Evolutionary conservation across 345 rosid genomes (phyloP), one percentile per base, ranked within the genome.

Genomic region (Hypericum androsaemum): DNA sequence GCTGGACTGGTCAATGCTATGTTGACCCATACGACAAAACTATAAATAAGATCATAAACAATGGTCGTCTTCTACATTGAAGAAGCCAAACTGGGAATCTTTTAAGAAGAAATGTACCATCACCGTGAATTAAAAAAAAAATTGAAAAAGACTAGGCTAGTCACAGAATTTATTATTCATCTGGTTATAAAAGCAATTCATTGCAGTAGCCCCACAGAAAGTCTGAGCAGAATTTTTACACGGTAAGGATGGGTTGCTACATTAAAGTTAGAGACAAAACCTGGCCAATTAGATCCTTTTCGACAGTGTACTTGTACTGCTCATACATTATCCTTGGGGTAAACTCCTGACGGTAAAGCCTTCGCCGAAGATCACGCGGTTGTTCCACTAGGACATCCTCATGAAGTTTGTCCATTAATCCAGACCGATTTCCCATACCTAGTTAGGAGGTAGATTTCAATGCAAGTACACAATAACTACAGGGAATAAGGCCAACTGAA

Each of bases 371-470:
- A 71, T 92, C 94, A 22, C 96, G 95, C 65, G 80, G 94, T 70
- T 88, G 95, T 64, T 92, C 95, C 88, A 77, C 80, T 5, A 94
- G 95, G 66, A 88, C 96, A 59, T 84, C 95, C 71, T 81, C 88
- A 37, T 88, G 96, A 68, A 92, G 81, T 72, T 85, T 88, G 73
- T 92, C 95, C 92, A 84, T 78, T 43, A 88, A 85, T 64, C 96
- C 88, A 49, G 94, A 82, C 94, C 82, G 87, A 66, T 88, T 89
- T 55, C 88, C 95, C 95, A 81, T 85, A 49, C 96, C 95, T 88
- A 62, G 3, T 56, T 37, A 54, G 39, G 57, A 52, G 41, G 53
- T 11, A 15, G 7, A 41, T 35, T 22, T 7, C 12, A 16, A 50
- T 8, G 14, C 15, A 12, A 36, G 22, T 46, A 47, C 40, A 12